Evolutionary conservation across 805 yeast genomes (phyloP).

Genomic region (Ogataea methylovora): DNA sequence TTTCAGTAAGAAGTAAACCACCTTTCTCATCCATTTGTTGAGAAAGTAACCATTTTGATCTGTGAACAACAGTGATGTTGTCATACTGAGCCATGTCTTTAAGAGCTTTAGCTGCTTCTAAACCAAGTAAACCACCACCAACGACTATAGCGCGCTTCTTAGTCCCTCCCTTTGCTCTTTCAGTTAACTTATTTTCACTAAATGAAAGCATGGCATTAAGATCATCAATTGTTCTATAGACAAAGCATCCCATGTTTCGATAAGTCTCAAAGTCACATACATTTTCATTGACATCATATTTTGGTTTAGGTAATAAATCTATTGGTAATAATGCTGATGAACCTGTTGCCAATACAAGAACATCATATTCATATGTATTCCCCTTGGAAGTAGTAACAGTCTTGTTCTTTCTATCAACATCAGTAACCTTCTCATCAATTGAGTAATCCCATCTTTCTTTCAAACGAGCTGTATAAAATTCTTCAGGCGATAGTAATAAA

Average conservation of each 20-base stretch:
- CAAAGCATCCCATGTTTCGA: slow-evolving; percentile 25
- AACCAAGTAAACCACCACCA: slow-evolving; percentile 27
- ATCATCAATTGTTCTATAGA: slow-evolving; percentile 28
- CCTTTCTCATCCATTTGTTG: slow-evolving; percentile 31
- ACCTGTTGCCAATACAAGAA: slow-evolving; percentile 25
- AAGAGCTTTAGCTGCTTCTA: slow-evolving; percentile 31
- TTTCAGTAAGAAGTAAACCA: slow-evolving; percentile 28
- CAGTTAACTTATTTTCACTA: slow-evolving; percentile 6
- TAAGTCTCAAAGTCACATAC: slow-evolving; percentile 2
- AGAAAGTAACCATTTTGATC: slow-evolving; percentile 26
- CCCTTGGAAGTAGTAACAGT: slow-evolving; percentile 11
- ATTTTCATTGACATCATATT: slow-evolving; percentile 1
- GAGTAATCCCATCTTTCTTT: slow-evolving; percentile 17
- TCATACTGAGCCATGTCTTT: slow-evolving; percentile 23
- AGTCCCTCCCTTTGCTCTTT: slow-evolving; percentile 1
- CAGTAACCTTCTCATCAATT: slow-evolving; percentile 14
- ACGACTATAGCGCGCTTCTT: slow-evolving; percentile 22
- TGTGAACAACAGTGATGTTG: slow-evolving; percentile 24
- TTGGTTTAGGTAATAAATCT: slow-evolving; percentile 14
- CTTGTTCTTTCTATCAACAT: slow-evolving; percentile 10
- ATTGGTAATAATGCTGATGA: slow-evolving; percentile 24
- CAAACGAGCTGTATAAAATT: slow-evolving; percentile 17
- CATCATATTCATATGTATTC: slow-evolving; percentile 15
- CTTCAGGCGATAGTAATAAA: slow-evolving; percentile 18
- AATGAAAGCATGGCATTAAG: slow-evolving; percentile 21